A percentile compares a stretch with the other conserved stretches of the same genome.
These are phyloP conservation scores for Lachancea cidri DNA, from an alignment of 805 yeast genomes.

Conservation along the genomic window DNA sequence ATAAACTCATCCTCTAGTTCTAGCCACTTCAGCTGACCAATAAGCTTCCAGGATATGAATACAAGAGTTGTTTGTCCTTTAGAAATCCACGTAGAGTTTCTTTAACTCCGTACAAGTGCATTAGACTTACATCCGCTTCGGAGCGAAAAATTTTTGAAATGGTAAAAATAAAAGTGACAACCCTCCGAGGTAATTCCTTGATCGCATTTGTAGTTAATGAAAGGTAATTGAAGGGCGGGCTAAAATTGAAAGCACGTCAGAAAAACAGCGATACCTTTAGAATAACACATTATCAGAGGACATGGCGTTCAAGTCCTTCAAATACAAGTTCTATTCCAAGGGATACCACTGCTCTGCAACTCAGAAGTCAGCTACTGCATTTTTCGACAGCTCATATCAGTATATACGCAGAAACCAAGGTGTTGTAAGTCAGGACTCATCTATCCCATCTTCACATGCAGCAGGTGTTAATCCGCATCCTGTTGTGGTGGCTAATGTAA, in stretches of 20 bases:
- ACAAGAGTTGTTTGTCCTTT: not conserved
- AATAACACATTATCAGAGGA: constrained; percentile 2
- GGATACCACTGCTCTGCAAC: constrained; percentile 33
- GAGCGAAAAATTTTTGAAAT: not conserved
- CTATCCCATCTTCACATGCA: constrained; percentile 16
- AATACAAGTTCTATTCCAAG: constrained; percentile 35
- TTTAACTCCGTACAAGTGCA: not conserved
- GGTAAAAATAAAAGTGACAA: not conserved
- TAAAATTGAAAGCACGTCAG: not conserved
- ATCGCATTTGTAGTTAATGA: not conserved
- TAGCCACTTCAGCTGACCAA: no score
- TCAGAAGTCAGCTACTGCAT: constrained; percentile 31
- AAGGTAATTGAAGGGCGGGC: not conserved
- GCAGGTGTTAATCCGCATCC: constrained; percentile 33
- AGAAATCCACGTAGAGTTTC: not conserved
- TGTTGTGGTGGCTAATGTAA: constrained; percentile 33
- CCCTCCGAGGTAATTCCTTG: constrained; percentile 1
- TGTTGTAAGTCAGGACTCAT: constrained; percentile 23
- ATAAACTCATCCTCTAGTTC: no score
- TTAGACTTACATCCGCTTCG: not conserved
- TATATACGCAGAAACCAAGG: constrained; percentile 36
- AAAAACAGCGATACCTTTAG: not conserved
- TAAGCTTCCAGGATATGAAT: not conserved
- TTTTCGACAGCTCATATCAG: constrained; percentile 39
- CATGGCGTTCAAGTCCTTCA: constrained; percentile 40